Evolutionary conservation across 2,329 filamentous ascomycete genomes (phyloP).

Genomic region (Colletotrichum higginsianum): DNA sequence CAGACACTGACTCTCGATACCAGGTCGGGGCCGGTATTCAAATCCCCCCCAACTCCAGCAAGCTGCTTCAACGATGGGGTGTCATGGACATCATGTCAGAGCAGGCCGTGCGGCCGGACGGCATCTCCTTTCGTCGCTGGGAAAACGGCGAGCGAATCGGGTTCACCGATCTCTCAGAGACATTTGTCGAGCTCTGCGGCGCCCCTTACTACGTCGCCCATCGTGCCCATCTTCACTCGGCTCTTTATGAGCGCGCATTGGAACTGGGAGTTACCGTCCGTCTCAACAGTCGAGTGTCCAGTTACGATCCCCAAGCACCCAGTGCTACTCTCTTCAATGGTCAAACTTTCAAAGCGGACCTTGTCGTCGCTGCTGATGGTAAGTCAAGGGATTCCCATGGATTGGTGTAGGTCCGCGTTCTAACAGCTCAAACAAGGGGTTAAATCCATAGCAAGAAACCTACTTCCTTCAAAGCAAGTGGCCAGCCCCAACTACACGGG

Average conservation of each 20-base stretch:
- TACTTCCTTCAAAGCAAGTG: slow-evolving; percentile 38
- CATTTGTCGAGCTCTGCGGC: slow-evolving; percentile 47
- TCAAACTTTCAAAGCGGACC: slow-evolving; percentile 46
- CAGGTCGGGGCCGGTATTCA: slow-evolving; percentile 44
- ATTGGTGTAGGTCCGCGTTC: neutral
- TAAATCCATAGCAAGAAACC: slow-evolving; percentile 49
- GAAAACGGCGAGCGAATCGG: slow-evolving; percentile 47
- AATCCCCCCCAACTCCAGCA: slow-evolving; percentile 44
- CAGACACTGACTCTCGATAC: neutral
- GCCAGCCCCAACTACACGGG: slow-evolving; percentile 49
- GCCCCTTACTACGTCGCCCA: slow-evolving; percentile 54
- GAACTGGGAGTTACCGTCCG: slow-evolving; percentile 47
- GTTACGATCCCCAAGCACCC: slow-evolving; percentile 45
- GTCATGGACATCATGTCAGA: slow-evolving; percentile 45
- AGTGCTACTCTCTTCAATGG: slow-evolving; percentile 47
- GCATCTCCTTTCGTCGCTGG: slow-evolving; percentile 47
- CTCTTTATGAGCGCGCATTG: slow-evolving; percentile 48
- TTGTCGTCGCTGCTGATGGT: slow-evolving; percentile 56
- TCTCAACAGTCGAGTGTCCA: slow-evolving; percentile 45
- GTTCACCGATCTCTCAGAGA: slow-evolving; percentile 42
- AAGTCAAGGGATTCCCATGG: neutral
- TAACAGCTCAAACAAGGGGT: slow-evolving; percentile 43
- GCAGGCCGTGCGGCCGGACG: slow-evolving; percentile 43
- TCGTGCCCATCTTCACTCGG: slow-evolving; percentile 54
- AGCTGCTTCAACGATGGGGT: slow-evolving; percentile 43